These are phyloP conservation scores for Catharanthus roseus DNA, from an alignment of 257 asterid species.

Conservation along the genomic window DNA sequence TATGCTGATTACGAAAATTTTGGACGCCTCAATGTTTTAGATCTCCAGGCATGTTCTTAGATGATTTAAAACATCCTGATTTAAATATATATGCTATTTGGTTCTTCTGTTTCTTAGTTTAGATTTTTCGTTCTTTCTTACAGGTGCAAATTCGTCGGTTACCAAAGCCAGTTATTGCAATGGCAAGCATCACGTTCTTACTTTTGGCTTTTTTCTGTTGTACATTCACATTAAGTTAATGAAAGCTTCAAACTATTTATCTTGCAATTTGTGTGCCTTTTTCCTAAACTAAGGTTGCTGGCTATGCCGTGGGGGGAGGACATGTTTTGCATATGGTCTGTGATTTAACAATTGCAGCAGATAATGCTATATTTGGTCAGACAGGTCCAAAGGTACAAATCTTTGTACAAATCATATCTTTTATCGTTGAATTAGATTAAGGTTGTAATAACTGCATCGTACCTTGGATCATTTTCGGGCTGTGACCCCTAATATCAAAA, in stretches of 20 bases:
- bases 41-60: slow-evolving; percentile 54
- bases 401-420: not conserved
- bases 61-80: not conserved
- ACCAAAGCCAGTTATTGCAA: slow-evolving; percentile 95
- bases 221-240: not conserved
- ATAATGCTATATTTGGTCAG: slow-evolving; percentile 91
- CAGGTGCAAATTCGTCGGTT: slow-evolving; percentile 95
- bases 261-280: slow-evolving; percentile 8
- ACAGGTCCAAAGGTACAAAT: slow-evolving; percentile 82
- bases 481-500: too few species aligned
- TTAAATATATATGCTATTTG: too few species aligned
- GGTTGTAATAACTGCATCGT: not conserved
- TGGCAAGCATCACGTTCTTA: slow-evolving; percentile 39
- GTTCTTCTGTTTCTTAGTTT: not conserved
- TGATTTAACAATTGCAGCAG: slow-evolving; percentile 89
- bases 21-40: slow-evolving; percentile 91
- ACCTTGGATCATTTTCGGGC: not conserved
- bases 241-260: not conserved
- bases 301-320: slow-evolving; percentile 96
- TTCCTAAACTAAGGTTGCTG: slow-evolving; percentile 68
- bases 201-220: not conserved
- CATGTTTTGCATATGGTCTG: slow-evolving; percentile 97
- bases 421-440: not conserved
- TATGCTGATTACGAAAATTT: slow-evolving; percentile 71
- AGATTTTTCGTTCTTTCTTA: slow-evolving; percentile 2